Conservation (phyloP, 73 alveolate species). For the Uronychia setigera region DNA sequence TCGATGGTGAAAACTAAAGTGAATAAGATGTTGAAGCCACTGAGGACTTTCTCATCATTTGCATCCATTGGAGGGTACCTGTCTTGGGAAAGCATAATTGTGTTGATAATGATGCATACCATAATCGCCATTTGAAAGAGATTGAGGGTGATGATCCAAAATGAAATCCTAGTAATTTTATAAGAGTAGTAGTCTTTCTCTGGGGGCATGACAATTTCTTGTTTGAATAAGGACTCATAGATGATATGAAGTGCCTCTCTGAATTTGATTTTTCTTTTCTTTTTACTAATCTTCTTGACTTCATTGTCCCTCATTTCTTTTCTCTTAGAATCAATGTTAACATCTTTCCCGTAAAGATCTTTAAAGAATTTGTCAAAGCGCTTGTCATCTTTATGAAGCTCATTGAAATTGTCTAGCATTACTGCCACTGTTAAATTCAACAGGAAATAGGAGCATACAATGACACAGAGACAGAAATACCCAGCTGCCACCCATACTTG, state of each 20-base stretch:
- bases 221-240: no score
- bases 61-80: constrained; percentile 38
- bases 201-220: no score
- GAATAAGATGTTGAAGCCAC: constrained; percentile 18
- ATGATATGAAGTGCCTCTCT: no score
- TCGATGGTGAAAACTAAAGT: constrained; percentile 58
- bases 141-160: neutral
- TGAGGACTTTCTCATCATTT: neutral
- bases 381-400: constrained; percentile 7
- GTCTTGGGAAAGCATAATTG: constrained; percentile 53
- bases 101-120: constrained; percentile 44
- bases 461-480: constrained; percentile 28
- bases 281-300: no score
- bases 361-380: no score
- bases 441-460: constrained; percentile 39
- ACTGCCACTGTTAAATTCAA: constrained; percentile 55
- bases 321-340: no score
- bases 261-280: no score
- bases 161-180: neutral
- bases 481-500: constrained; percentile 4
- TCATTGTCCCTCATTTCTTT: no score
- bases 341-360: no score
- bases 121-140: constrained; percentile 15
- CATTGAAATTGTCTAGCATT: constrained; percentile 40
- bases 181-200: neutral